These are phyloP conservation scores for Panellus pusillus DNA, from an alignment of 768 basidiomycete species.

Conservation along the genomic window DNA sequence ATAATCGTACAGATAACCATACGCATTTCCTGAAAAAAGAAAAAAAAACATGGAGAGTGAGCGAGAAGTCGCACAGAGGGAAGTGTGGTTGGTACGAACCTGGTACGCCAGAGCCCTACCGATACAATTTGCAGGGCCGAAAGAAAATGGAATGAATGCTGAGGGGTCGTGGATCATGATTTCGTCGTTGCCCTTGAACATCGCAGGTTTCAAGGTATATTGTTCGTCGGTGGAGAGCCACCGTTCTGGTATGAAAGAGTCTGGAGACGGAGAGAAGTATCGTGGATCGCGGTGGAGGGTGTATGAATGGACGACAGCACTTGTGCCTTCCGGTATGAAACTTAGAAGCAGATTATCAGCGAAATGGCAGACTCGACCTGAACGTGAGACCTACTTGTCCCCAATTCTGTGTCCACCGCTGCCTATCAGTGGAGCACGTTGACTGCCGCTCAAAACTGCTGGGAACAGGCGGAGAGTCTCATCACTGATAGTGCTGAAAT, in stretches of 20 bases:
- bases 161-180: slow-evolving; percentile 22
- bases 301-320: slow-evolving; percentile 33
- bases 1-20: slow-evolving; percentile 28
- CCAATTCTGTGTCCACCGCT: slow-evolving; percentile 31
- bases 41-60: not conserved
- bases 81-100: not conserved
- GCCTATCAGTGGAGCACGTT: slow-evolving; percentile 32
- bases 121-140: slow-evolving; percentile 51
- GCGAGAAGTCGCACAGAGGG: not conserved
- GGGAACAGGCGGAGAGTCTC: slow-evolving; percentile 40
- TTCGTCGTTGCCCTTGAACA: slow-evolving; percentile 13
- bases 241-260: slow-evolving; percentile 38
- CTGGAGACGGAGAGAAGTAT: slow-evolving; percentile 38
- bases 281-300: slow-evolving; percentile 36
- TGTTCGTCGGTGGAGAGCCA: slow-evolving; percentile 30
- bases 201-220: slow-evolving; percentile 18
- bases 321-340: slow-evolving; percentile 40
- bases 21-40: slow-evolving; percentile 31
- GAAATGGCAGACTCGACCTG: not conserved
- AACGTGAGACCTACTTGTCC: slow-evolving; percentile 17
- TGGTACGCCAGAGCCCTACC: slow-evolving; percentile 36
- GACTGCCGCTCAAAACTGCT: slow-evolving; percentile 34
- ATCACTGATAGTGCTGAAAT: slow-evolving; percentile 27
- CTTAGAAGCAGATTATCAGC: slow-evolving; percentile 17
- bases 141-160: slow-evolving; percentile 38